A percentile compares a stretch with the other conserved stretches of the same genome.
These are phyloP conservation scores for Rhodotorula sp. DNA, from an alignment of 1,284 basidiomycete genomes.

Conservation along the genomic window DNA sequence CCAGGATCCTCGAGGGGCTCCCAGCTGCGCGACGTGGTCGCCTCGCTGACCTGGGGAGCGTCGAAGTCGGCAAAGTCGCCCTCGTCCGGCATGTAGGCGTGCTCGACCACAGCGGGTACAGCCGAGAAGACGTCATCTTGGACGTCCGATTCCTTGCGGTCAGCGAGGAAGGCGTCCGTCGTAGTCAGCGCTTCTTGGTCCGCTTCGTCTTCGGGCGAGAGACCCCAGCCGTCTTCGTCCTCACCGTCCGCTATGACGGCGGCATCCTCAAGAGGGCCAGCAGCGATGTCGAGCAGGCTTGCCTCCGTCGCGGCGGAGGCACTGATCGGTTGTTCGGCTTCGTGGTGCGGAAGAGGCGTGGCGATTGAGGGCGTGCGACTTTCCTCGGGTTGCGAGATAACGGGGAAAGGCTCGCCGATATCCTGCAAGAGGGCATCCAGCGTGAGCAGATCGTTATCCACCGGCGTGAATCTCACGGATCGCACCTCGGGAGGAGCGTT, in stretches of 20 bases:
- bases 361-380: not conserved
- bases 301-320: not conserved
- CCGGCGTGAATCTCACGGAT: too few relatives aligned
- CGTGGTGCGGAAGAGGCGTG: conserved; percentile 16
- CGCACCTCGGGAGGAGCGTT: conserved; percentile 17
- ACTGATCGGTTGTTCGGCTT: not conserved
- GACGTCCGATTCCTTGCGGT: conserved; percentile 1
- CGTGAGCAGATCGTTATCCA: too few relatives aligned
- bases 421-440: not conserved
- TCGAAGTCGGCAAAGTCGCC: conserved; percentile 16
- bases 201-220: conserved; percentile 1
- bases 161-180: conserved; percentile 5
- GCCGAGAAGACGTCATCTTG: not conserved
- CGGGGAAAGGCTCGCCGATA: conserved; percentile 7
- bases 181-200: not conserved
- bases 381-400: too few relatives aligned
- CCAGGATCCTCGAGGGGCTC: conserved; percentile 15
- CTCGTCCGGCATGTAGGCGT: not conserved
- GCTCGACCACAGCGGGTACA: not conserved
- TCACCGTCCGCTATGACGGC: not conserved
- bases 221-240: conserved; percentile 8
- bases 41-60: not conserved
- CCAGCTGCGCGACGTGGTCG: not conserved
- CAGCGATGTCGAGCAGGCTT: not conserved
- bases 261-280: conserved; percentile 4